Conservation (phyloP, 2,329 filamentous ascomycete genomes). For the Aquanectria penicillioides region DNA sequence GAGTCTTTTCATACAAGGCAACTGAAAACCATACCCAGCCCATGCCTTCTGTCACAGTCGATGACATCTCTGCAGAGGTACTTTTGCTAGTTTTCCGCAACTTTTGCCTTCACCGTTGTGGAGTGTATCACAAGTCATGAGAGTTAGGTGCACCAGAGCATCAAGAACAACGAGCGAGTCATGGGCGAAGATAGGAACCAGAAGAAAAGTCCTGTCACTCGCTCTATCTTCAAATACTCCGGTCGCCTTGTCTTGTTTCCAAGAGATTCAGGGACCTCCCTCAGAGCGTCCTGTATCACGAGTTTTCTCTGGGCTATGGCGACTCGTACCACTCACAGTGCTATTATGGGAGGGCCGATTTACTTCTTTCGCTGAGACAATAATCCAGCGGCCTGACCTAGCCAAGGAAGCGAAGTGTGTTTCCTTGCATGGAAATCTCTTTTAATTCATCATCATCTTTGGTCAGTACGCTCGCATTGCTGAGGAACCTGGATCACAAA, state of each 20-base stretch:
- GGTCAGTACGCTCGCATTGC: too few relatives aligned
- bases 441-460: too few relatives aligned
- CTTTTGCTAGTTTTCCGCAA: slow-evolving; percentile 23
- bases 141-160: background rate
- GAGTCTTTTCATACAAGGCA: background rate
- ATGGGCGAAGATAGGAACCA: background rate
- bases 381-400: slow-evolving; percentile 12
- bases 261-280: slow-evolving; percentile 15
- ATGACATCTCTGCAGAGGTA: slow-evolving; percentile 17
- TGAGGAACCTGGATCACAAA: too few relatives aligned
- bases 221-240: slow-evolving; percentile 5
- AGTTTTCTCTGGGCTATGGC: slow-evolving; percentile 18
- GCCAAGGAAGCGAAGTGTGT: slow-evolving; percentile 11
- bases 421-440: too few relatives aligned
- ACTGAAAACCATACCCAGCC: too few relatives aligned
- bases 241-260: slow-evolving; percentile 23
- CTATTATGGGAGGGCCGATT: background rate
- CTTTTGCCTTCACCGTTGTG: slow-evolving; percentile 28
- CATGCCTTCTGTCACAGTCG: background rate
- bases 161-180: background rate
- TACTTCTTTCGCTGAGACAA: slow-evolving; percentile 20
- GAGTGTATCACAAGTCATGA: slow-evolving; percentile 10
- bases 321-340: too few relatives aligned
- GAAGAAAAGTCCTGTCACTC: slow-evolving; percentile 2
- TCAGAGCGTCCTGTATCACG: slow-evolving; percentile 28